phyloP scores from a whole-genome alignment of 2,329 filamentous ascomycete species.

The Cladosporium sphaerospermum region DNA sequence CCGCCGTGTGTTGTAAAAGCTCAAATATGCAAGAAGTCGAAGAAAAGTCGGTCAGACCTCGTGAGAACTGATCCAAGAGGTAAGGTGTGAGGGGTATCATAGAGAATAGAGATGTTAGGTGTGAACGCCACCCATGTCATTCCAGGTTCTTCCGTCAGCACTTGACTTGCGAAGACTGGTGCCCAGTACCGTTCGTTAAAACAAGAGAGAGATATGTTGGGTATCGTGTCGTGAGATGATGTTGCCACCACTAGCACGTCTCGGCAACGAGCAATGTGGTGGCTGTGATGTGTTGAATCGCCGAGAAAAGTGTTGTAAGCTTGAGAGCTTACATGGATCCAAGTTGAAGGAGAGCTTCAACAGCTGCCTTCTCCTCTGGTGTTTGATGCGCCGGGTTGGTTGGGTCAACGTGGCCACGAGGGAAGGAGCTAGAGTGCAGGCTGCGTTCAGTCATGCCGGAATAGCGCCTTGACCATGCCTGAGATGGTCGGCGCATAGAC shows the following conservation, averaged over 20 bases:
- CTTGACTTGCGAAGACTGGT: constrained; percentile 31
- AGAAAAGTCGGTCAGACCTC: not conserved
- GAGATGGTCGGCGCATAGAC: constrained; percentile 21
- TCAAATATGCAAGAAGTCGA: not conserved
- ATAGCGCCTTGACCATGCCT: constrained; percentile 21
- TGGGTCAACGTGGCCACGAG: constrained; percentile 12
- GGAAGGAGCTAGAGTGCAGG: constrained; percentile 21
- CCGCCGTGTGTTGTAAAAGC: not conserved
- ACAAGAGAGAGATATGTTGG: constrained; percentile 13
- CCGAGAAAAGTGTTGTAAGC: not conserved
- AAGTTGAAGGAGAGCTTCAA: constrained; percentile 73
- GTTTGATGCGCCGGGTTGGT: constrained; percentile 31
- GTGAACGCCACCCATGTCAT: constrained; percentile 32
- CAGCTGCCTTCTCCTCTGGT: constrained; percentile 72
- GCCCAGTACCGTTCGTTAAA: constrained; percentile 24
- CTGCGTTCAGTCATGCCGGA: constrained; percentile 16
- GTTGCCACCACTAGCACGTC: not conserved
- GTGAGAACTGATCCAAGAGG: not conserved
- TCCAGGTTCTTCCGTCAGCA: constrained; percentile 34
- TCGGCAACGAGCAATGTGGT: constrained; percentile 3
- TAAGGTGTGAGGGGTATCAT: constrained; percentile 14
- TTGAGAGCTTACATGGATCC: constrained; percentile 53
- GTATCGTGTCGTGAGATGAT: constrained; percentile 7
- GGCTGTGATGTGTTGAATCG: constrained; percentile 8
- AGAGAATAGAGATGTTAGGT: constrained; percentile 9